phyloP scores from a whole-genome alignment of 2,329 filamentous ascomycete species.

The Onygena corvina region DNA sequence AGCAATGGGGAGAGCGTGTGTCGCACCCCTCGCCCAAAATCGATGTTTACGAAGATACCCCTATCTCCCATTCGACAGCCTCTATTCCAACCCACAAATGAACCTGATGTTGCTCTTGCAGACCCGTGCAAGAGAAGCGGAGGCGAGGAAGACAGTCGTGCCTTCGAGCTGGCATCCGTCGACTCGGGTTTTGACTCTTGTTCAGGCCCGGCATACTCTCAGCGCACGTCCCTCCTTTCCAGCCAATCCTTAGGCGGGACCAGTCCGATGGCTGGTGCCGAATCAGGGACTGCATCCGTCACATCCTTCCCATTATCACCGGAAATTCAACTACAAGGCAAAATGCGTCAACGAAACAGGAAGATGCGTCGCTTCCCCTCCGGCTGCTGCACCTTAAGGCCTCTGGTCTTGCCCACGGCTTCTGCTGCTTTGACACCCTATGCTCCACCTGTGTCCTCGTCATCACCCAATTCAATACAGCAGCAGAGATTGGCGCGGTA shows the following conservation, averaged over 20 bases:
- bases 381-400: constrained; percentile 26
- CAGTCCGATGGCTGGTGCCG: not conserved
- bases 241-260: constrained; percentile 10
- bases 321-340: constrained; percentile 16
- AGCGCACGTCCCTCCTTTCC: constrained; percentile 21
- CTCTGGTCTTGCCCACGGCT: constrained; percentile 22
- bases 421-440: constrained; percentile 9
- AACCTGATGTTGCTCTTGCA: constrained; percentile 1
- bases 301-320: constrained; percentile 20
- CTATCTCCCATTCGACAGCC: constrained; percentile 18
- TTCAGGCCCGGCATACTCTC: constrained; percentile 14
- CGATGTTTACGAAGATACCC: constrained; percentile 20
- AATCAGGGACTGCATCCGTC: constrained; percentile 9
- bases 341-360: constrained; percentile 17
- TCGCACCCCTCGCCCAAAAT: constrained; percentile 20
- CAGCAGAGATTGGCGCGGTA: not conserved
- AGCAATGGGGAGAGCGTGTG: constrained; percentile 14
- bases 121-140: constrained; percentile 3
- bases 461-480: not conserved
- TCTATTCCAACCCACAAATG: constrained; percentile 16
- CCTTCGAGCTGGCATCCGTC: constrained; percentile 16
- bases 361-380: constrained; percentile 27
- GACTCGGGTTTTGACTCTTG: constrained; percentile 10
- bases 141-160: constrained; percentile 8
- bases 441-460: constrained; percentile 6